Base-by-base conservation (phyloP, 768 basidiomycete genomes). In the Postia placenta region DNA sequence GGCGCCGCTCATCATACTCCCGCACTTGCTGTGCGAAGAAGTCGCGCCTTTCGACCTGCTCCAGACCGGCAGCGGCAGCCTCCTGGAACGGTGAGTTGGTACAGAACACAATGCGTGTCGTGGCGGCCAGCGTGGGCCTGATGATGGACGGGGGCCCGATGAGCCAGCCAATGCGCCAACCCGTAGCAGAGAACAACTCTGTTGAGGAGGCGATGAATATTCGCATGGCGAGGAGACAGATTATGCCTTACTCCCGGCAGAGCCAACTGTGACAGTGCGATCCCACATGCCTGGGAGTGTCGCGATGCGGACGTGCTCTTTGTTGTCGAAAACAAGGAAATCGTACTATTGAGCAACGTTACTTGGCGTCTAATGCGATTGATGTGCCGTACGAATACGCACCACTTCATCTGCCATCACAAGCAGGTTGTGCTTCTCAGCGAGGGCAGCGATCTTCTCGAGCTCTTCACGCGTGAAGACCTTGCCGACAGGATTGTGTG, bases 251-350 rank as follows among this genome's bases (percentile, higher is more conserved):
- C 92, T 95, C 57, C 93, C 93, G 24, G 90, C 94, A n/a, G 92
- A 94, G 35, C 87, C 83, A 47, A 97, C 90, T 5, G 95, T 97
- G 37, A 99, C 83, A 0, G 96, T 99, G 38, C 96, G 83, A 56
- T 97, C 90, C 94, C 94, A 98, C 90, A 98, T 96, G 19, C 92
- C 91, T 4, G 93, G 94, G n/a, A 99, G 75, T 28, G 74, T 90
- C 3, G 95, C 94, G 58, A 98, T 87, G 47, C 95, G 85, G 47
- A 93, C 73, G 65, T 99, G 96, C 60, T 95, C 84, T 60, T 85
- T 84, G 28, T 76, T 80, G 57, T 93, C 90, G 57, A 85, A 96
- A 14, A 93, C 81, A 33, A 99, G 81, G 58, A 86, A 87, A 60
- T 99, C 96, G 66, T 99, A 99, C 88, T 95, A 49, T 33, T 28